These are phyloP conservation scores for Colletotrichum sp. DNA, from an alignment of 2,329 filamentous ascomycete genomes.

Conservation along the genomic window DNA sequence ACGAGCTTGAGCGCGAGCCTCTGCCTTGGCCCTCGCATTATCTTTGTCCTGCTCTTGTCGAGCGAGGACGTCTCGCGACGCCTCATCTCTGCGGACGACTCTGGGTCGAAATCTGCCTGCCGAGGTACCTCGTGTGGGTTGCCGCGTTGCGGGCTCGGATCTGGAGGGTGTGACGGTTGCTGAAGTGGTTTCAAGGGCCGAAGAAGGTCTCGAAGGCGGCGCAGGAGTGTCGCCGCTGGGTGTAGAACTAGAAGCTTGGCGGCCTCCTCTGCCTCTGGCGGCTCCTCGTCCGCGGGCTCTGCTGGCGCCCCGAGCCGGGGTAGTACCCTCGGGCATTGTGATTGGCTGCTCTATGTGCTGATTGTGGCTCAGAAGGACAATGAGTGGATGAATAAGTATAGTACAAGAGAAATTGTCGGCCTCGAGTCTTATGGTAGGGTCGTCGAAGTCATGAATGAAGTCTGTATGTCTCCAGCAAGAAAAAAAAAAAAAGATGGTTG, in stretches of 20 bases:
- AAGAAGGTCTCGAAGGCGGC: neutral
- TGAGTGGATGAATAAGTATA: neutral
- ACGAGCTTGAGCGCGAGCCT: slow-evolving; percentile 21
- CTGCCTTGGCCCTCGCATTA: slow-evolving; percentile 25
- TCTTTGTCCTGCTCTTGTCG: slow-evolving; percentile 49
- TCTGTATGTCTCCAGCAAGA: neutral
- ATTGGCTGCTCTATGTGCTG: neutral
- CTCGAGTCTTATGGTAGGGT: neutral
- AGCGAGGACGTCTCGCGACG: slow-evolving; percentile 52
- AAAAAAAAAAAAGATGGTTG: slow-evolving; percentile 6
- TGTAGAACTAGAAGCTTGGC: neutral
- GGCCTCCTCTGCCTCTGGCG: slow-evolving; percentile 15
- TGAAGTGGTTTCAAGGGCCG: neutral
- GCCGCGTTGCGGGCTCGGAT: slow-evolving; percentile 34
- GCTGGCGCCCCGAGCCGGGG: slow-evolving; percentile 17
- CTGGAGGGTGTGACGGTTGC: slow-evolving; percentile 1
- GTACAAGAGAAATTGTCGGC: neutral
- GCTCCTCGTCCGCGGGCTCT: slow-evolving; percentile 21
- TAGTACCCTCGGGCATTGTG: slow-evolving; percentile 15
- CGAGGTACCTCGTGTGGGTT: slow-evolving; percentile 39
- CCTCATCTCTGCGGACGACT: slow-evolving; percentile 55
- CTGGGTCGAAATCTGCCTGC: slow-evolving; percentile 51
- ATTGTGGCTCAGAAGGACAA: neutral
- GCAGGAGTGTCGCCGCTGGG: slow-evolving; percentile 2
- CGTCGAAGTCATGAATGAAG: neutral